A percentile compares a stretch with the other conserved stretches of the same genome.
Conservation (phyloP, 2,329 filamentous ascomycete species). For the Kalmusia sp. region DNA sequence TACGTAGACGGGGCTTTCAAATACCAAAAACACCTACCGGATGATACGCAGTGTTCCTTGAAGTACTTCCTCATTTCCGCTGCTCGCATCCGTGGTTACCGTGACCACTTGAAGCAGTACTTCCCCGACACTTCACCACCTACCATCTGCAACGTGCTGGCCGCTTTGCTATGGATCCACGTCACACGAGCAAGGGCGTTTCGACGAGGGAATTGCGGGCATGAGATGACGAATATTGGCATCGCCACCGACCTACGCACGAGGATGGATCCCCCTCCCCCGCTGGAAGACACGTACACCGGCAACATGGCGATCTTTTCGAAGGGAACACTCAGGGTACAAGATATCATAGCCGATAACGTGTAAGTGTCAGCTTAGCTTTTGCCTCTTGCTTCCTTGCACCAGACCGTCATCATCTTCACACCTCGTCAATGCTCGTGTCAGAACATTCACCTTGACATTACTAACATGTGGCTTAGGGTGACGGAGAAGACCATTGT, state of each 20-base stretch:
- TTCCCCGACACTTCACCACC: constrained; percentile 27
- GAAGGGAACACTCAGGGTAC: constrained; percentile 33
- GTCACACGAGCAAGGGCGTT: constrained; percentile 39
- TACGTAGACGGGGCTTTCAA: constrained; percentile 34
- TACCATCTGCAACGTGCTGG: constrained; percentile 41
- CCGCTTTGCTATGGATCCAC: constrained; percentile 45
- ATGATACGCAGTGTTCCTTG: constrained; percentile 32
- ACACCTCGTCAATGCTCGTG: constrained; percentile 12
- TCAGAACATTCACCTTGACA: constrained; percentile 2
- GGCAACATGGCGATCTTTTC: constrained; percentile 44
- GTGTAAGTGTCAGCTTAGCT: constrained; percentile 26
- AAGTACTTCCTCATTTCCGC: constrained; percentile 39
- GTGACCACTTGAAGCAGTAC: constrained; percentile 28
- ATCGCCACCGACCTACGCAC: constrained; percentile 40
- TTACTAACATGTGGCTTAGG: constrained; percentile 21
- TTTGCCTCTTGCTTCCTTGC: background rate
- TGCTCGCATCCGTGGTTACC: constrained; percentile 31
- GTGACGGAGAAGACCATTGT: constrained; percentile 40
- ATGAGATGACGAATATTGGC: constrained; percentile 33
- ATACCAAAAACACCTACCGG: constrained; percentile 35
- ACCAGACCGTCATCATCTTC: background rate
- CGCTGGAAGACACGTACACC: constrained; percentile 32
- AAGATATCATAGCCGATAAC: constrained; percentile 32
- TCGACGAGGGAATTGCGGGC: constrained; percentile 23
- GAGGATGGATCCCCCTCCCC: constrained; percentile 32